Conservation (phyloP, 1,284 basidiomycete species). For the Apiotrichum siamense region DNA sequence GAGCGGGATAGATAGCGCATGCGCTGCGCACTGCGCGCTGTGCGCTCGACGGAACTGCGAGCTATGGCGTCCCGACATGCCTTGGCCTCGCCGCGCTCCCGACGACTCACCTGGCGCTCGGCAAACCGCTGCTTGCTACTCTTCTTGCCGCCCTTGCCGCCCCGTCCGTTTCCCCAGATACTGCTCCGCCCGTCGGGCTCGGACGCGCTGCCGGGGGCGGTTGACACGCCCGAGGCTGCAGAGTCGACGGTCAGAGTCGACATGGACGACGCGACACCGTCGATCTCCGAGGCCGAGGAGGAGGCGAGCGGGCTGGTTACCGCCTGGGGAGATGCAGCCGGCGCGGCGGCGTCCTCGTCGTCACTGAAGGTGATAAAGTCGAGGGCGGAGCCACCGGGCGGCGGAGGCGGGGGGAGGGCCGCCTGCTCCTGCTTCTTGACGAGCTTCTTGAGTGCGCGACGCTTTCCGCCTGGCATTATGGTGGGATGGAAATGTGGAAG, state of each 20-base stretch:
- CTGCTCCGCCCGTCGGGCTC: background rate
- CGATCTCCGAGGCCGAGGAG: background rate
- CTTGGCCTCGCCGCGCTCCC: no score
- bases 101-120: conserved; percentile 64
- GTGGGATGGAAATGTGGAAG: no score
- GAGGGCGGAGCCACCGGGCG: background rate
- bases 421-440: conserved; percentile 10
- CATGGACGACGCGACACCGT: conserved; percentile 3
- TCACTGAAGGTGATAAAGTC: background rate
- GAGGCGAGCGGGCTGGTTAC: background rate
- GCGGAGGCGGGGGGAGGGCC: conserved; percentile 3
- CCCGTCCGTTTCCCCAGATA: conserved; percentile 5
- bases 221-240: background rate
- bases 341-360: background rate
- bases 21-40: no score
- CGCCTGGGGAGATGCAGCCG: background rate
- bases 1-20: background rate
- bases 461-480: conserved; percentile 47
- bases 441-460: conserved; percentile 44
- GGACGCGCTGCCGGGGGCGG: background rate
- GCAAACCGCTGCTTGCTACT: conserved; percentile 63
- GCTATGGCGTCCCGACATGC: no score
- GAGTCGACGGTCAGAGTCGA: background rate
- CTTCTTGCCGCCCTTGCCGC: conserved; percentile 51
- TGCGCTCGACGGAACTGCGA: no score